Base-by-base conservation (phyloP, 192 early-diverging fungal species). In the Linnemannia schmuckeri region DNA sequence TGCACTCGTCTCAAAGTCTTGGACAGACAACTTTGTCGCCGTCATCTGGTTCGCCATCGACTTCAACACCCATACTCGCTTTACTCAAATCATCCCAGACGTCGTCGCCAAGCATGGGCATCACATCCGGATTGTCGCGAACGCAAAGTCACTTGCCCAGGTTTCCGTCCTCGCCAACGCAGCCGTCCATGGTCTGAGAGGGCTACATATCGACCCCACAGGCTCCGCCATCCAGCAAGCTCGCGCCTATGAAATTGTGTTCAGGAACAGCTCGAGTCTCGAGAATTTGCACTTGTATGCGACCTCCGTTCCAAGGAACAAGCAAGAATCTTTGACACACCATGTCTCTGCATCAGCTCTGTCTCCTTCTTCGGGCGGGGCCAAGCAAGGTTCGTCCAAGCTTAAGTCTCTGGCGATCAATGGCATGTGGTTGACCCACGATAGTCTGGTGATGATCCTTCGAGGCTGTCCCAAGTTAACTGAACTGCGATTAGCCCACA, bases 1-100 rank as follows among this genome's bases (percentile, higher is more conserved):
- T 9, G 61, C 41, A 38, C 38, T 30, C 10, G 61, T 77, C 40
- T 77, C 49, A 57, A 77, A 77, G n/a, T 61, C 20, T 3, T 77
- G 75, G 75, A 18, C 38, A 22, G 41, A 46, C 7, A n/a, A 63
- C 24, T 77, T 77, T 66, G 40, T 46, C 10, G 22, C 20, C 17
- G 20, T 35, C 13, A 30, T 77, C 24, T 77, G 76, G 66, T 66
- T 69, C 42, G 47, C 61, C 6, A 24, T 77, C 42, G 42, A 70
- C 61, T 47, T 77, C n/a, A n/a, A 27, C 27, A 10, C 5, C 12
- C 76, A 77, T 6, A 35, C 33, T 7, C 0, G 22, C 17, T 40
- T 70, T 70, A 22, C 24, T 18, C n/a, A 68, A 5, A 0, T 63
- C 18, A 4, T 33, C 1, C 49, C 27, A 20, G 6, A 17, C 30